Base-by-base conservation (phyloP, 75 land plant genomes). In the Cupressus sempervirens region DNA sequence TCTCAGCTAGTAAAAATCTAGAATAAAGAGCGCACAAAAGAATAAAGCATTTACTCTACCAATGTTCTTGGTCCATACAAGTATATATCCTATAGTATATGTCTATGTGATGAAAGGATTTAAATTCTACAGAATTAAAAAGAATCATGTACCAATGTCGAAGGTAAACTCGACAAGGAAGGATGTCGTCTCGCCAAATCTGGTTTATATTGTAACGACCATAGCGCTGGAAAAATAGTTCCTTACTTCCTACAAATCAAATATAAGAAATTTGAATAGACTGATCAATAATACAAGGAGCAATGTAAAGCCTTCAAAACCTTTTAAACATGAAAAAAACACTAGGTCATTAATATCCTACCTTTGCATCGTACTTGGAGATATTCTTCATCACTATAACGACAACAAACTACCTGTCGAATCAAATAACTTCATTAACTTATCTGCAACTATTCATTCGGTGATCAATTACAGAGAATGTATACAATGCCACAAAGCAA, bases 91-190 rank as follows among this genome's bases (percentile, higher is more conserved):
- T 50, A 12, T 50, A 12, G 12, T 50, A 50, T 40, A 23, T 45
- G 3, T n/a, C 52, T 43, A 79, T 79, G 13, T 40, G 74, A 30
- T 72, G 35, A 45, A 79, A 79, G 30, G 52, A 26, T 45, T 45
- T 13, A 79, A 26, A 79, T 45, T n/a, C 29, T 29, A 79, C 46
- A 45, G 30, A 43, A 23, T 79, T 79, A 23, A 30, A 43, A 45
- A 45, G 81, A 23, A 20, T 23, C 45, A 83, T 43, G 62, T 90
- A 97, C 99, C 99, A 97, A 83, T 97, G 99, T 15, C 97, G 90
- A 77, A 97, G 94, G 93, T 97, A 97, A 82, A 90, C 85, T 53
- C 99, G 97, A 75, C 99, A 97, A 72, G 99, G 99, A 40, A 97
- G 88, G 32, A 97, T 91, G 83, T 97, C 98, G 88, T 97, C 99